A percentile compares a stretch with the other conserved stretches of the same genome.
phyloP scores from a whole-genome alignment of 31 red algal genomes.

The Endocladia muricata region DNA sequence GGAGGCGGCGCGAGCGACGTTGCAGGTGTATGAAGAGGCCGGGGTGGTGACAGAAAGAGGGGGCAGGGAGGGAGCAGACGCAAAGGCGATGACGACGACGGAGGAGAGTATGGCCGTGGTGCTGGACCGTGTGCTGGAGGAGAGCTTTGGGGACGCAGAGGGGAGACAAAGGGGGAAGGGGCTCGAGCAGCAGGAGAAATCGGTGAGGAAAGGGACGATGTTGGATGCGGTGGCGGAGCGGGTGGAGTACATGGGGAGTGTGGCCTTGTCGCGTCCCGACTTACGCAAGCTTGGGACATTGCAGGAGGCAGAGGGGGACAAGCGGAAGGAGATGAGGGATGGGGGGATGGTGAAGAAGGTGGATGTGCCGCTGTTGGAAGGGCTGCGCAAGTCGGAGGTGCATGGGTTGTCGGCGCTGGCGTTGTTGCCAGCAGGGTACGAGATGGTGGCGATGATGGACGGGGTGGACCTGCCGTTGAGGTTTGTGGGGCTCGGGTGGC shows the following conservation, averaged over 20 bases:
- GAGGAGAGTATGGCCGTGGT: background rate
- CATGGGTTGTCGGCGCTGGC: constrained; percentile 33
- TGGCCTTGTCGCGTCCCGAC: constrained; percentile 20
- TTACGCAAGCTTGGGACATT: background rate
- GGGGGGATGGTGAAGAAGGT: background rate
- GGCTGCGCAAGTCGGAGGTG: constrained; percentile 33
- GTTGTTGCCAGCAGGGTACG: constrained; percentile 31
- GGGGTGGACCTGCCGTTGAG: constrained; percentile 25
- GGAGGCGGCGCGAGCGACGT: constrained; percentile 9
- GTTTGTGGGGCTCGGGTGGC: constrained; percentile 48
- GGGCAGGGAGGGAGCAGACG: background rate
- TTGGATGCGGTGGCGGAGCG: constrained; percentile 23
- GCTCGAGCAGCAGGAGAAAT: background rate
- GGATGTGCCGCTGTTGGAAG: constrained; percentile 30
- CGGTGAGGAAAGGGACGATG: background rate
- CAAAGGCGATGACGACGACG: background rate
- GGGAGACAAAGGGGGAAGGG: too few species aligned
- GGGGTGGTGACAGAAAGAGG: background rate
- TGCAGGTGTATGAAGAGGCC: constrained; percentile 6
- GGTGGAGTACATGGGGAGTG: constrained; percentile 21
- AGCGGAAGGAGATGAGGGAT: background rate
- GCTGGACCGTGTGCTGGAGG: constrained; percentile 21
- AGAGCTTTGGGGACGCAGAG: background rate
- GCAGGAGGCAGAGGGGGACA: background rate
- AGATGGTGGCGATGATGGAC: constrained; percentile 13